Base-by-base conservation (phyloP, 305 asterid genomes). In the Fraxinus albicans region DNA sequence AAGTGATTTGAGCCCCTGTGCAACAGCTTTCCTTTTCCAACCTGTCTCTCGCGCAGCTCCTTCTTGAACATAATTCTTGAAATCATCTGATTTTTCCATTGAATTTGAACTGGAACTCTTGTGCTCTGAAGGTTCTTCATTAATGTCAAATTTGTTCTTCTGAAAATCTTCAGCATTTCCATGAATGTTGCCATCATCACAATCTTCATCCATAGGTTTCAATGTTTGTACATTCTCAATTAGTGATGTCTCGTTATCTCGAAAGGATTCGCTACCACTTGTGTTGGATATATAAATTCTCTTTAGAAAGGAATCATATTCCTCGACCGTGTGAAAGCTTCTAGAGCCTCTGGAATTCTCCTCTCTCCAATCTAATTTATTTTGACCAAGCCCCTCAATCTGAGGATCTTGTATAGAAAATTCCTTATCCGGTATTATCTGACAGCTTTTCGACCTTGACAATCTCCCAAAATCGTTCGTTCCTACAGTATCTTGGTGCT, bases 321-420 rank as follows among this genome's bases (percentile, higher is more conserved):
- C 91, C 84, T 89, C 90, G 75, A 88, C 91, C 3, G 91, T 86
- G 85, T 89, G 92, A 76, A 88, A 89, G 87, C 91, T 89, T 76
- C 89, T 86, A 3, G 90, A 89, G 19, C 90, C 92, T 7, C 50
- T 21, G 69, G 15, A 33, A 53, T 72, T 78, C 83, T 77, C 83
- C 40, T 86, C 88, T 3, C 63, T 38, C 84, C 73, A 13, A 23
- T 65, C 80, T 65, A 85, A 75, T 65, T 80, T 79, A 35, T 55
- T 85, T 60, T 82, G 83, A 25, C 67, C 25, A 58, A 47, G 73
- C n/a, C 25, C 42, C 15, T 76, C 83, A 40, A 23, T 63, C 29
- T 77, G 81, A 34, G 78, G 47, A 8, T 74, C 53, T 6, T 13
- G n/a, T 2, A 33, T 31, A 19, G 9, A 25, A 8, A 44, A 8